Base-by-base conservation (phyloP, 2,329 filamentous ascomycete species). In the Botrytis byssoidea region DNA sequence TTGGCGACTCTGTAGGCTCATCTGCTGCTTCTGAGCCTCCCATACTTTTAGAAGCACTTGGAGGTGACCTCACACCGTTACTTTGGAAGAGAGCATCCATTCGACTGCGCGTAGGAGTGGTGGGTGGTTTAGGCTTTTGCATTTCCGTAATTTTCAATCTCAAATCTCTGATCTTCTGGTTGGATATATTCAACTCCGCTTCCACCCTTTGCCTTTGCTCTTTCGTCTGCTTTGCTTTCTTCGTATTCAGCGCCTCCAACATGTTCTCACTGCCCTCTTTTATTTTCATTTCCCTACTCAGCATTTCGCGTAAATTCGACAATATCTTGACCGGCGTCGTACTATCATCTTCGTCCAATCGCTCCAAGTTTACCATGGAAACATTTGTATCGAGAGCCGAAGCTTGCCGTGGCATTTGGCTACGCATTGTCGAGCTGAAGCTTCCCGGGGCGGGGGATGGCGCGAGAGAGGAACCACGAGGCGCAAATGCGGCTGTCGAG, bases 241-340 rank as follows among this genome's bases (percentile, higher is more conserved):
- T 99, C 63, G 91, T 89, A 82, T 98, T 94, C 77, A 99, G 85
- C 20, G 96, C 96, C 84, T 99, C 96, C 57, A 99, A 86, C 89
- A 99, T 91, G 82, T 99, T 99, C 85, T 99, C 96, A 74, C 95
- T 98, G 32, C 96, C 96, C 79, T 95, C 93, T 83, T 97, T 98
- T 81, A 99, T 98, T 86, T 98, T 98, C 84, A 95, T 91, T 84
- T 99, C 97, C 80, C 97, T 95, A 78, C 94, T 95, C 76, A 99
- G 91, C 80, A 92, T 89, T 79, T 98, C 95, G 79, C 92, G 91
- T 76, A 98, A 87, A 70, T 89, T 86, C 35, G 90, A 88, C 79
- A 97, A 90, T 59, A 90, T 88, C 82, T 94, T 90, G 81, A 97
- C 94, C 22, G 90, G 87, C 16, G 86, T 87, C 75, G 78, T 85